Percentiles rank a stretch among this genome's conserved stretches.
phyloP scores from a whole-genome alignment of 306 rosid genomes.

The Vigna reflexopilosa region DNA sequence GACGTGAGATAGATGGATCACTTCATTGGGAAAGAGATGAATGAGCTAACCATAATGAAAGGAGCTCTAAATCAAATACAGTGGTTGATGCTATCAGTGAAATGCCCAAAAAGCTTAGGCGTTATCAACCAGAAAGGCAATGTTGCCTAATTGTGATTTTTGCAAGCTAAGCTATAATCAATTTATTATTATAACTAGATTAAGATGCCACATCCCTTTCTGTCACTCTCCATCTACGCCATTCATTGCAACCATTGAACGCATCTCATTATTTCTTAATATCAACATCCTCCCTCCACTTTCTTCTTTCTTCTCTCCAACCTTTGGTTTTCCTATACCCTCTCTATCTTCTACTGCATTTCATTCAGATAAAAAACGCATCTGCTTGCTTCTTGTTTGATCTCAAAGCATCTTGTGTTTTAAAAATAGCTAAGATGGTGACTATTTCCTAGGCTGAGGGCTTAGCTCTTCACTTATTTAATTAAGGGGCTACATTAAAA shows the following conservation, averaged over 20 bases:
- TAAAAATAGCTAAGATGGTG: background rate
- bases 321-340: constrained; percentile 3
- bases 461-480: constrained; percentile 33
- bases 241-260: constrained; percentile 66
- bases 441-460: constrained; percentile 34
- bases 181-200: constrained; percentile 40
- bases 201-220: constrained; percentile 80
- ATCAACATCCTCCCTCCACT: background rate
- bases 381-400: constrained; percentile 24
- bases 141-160: constrained; percentile 60
- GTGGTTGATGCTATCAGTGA: constrained; percentile 62
- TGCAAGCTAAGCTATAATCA: constrained; percentile 79
- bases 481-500: background rate
- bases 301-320: constrained; percentile 37
- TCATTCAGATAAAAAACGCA: background rate
- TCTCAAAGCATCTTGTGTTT: constrained; percentile 36
- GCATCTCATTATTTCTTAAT: constrained; percentile 46
- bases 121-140: constrained; percentile 51
- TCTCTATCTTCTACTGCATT: background rate
- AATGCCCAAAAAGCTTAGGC: constrained; percentile 53
- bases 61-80: constrained; percentile 51
- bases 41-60: constrained; percentile 67
- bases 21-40: constrained; percentile 58
- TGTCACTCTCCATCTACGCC: constrained; percentile 52
- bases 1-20: constrained; percentile 50